Base-by-base conservation (phyloP, 2,329 filamentous ascomycete species). In the Berkeleyomyces rouxiae region DNA sequence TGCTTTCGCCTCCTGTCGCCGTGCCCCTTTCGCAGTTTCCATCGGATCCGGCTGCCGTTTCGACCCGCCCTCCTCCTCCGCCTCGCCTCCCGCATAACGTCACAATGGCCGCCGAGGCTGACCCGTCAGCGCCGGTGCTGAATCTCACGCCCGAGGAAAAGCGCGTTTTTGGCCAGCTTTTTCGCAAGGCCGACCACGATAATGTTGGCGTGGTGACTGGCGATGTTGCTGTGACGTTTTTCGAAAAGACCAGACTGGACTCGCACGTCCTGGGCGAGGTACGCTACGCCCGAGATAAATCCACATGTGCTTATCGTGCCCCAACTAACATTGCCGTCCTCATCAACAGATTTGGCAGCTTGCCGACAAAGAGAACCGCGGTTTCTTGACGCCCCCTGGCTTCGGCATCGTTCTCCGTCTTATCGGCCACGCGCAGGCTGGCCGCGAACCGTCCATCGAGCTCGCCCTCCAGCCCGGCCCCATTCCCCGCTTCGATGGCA, bases 211-310 rank as follows among this genome's bases (percentile, higher is more conserved):
- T 97, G 67, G 89, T 99, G 42, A 96, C 93, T 16, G 93, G 93
- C 74, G 93, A 99, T 74, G 82, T 95, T 66, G 93, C 93, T 64
- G 91, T 99, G 73, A 89, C 90, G 72, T 97, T 99, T 78, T 99
- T 99, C 72, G 91, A 97, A 75, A 93, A 93, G 79, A 97, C 93
- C 55, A 86, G 88, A 68, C 79, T 99, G 58, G 84, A 92, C 66
- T 89, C 91, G 61, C 84, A 88, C 66, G 80, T 93, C 58, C 80
- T 99, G 65, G 93, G 92, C 74, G 86, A 95, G 82, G 88, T 92
- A 75, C 68, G 83, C 23, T 2, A 23, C 23, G 23, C 23, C 23
- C 23, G 23, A 78, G 46, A 10, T 3, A 33, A 4, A 36, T 36
- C 31, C 23, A 23, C 23, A 23, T 36, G 7, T 42, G 33, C 40